A percentile compares a stretch with the other conserved stretches of the same genome.
Conservation (phyloP, 2,329 filamentous ascomycete genomes). For the Scortechinia acanthostroma region DNA sequence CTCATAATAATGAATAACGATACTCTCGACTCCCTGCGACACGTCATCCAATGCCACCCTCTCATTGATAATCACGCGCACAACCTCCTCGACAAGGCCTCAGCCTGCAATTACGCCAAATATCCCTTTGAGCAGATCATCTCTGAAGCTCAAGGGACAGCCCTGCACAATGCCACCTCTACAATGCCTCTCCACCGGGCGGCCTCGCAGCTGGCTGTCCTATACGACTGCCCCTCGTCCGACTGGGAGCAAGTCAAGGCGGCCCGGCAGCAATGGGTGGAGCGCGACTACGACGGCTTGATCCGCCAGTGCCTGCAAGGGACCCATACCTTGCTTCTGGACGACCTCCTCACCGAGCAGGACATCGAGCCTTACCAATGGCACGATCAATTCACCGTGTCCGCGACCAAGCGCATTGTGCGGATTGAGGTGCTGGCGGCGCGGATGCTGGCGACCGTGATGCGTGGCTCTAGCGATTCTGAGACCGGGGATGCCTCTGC, state of each 20-base stretch:
- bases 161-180: slow-evolving; percentile 39
- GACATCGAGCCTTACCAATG: slow-evolving; percentile 6
- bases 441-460: slow-evolving; percentile 26
- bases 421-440: slow-evolving; percentile 50
- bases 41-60: slow-evolving; percentile 15
- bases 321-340: slow-evolving; percentile 45
- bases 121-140: slow-evolving; percentile 27
- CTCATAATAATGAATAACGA: neutral
- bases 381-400: slow-evolving; percentile 23
- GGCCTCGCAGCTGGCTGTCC: slow-evolving; percentile 32
- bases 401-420: slow-evolving; percentile 45
- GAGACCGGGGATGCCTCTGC: neutral
- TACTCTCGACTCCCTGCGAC: neutral
- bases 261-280: slow-evolving; percentile 17
- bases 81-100: slow-evolving; percentile 26
- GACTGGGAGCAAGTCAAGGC: slow-evolving; percentile 40
- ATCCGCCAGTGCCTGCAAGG: slow-evolving; percentile 42
- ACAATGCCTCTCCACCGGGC: slow-evolving; percentile 46
- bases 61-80: slow-evolving; percentile 42
- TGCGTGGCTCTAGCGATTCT: slow-evolving; percentile 19
- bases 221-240: slow-evolving; percentile 11
- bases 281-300: slow-evolving; percentile 30
- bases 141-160: slow-evolving; percentile 46
- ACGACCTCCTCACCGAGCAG: slow-evolving; percentile 40
- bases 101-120: neutral